Evolutionary conservation across 139 green algal genomes (phyloP), one percentile per base, ranked within the genome.

Genomic region (Chlorella sorokiniana): DNA sequence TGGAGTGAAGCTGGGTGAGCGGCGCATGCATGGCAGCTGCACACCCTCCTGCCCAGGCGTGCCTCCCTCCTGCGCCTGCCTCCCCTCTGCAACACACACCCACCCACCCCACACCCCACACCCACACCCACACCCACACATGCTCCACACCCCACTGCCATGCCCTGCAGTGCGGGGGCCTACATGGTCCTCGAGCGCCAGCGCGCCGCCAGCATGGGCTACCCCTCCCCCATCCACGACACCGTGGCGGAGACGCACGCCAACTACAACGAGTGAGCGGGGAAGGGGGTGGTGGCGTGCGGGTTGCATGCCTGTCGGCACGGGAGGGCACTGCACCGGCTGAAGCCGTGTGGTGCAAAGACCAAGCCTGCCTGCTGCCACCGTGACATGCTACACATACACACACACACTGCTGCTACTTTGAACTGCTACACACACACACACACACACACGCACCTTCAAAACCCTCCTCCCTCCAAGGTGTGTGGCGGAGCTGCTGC

Each of bases 151-250:
- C 59, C 59, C 3, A 35, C 59, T 27, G 2, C 18, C 59, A 3
- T 65, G 16, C 29, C 9, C 1, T n/a, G 33, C 71, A 79, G 95
- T 98, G 78, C 85, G 94, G 3, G 89, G 89, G 89, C 91, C 0
- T 93, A 94, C 88, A 92, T 95, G 88, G 78, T 92, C 22, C 74
- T 95, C 70, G 94, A 98, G 86, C 83, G 91, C 3, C 35, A 77
- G 45, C 89, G 86, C 41, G 95, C 95, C 0, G 40, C 45, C 22
- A 52, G 92, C 41, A 20, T 75, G 75, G 90, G 91, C 40, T 89
- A 90, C 38, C 80, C 86, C 4, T 91, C 82, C 22, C 95, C 95
- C 56, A 90, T 97, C 67, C 92, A 90, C 80, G 86, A 94, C 59
- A 91, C 75, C 38, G 86, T 92, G 4, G 77, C 93, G 48, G 81